Conservation (phyloP, 768 basidiomycete species). For the Hericium erinaceus region DNA sequence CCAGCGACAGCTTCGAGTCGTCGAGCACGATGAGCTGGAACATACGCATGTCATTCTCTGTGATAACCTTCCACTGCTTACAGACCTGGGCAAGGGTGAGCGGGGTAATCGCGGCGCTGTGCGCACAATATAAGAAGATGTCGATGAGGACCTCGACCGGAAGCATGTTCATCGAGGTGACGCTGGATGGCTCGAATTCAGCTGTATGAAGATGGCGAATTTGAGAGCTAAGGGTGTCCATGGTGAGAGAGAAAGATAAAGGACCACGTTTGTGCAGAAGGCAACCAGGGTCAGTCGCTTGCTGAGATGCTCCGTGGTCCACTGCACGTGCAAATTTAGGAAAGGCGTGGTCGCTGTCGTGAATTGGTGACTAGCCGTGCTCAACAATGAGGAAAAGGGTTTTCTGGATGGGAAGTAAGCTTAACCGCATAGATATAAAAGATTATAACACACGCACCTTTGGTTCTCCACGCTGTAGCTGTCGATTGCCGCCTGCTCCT, state of each 20-base stretch:
- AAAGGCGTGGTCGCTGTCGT: neutral
- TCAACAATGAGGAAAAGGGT: too few species aligned
- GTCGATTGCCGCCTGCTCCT: too few species aligned
- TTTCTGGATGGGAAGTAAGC: too few species aligned
- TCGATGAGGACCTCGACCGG: slow-evolving; percentile 58
- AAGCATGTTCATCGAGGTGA: slow-evolving; percentile 22
- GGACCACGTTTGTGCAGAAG: neutral
- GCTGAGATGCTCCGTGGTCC: too few species aligned
- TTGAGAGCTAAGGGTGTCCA: neutral
- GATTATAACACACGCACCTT: too few species aligned
- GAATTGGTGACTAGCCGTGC: neutral
- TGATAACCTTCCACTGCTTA: slow-evolving; percentile 46
- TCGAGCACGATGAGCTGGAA: slow-evolving; percentile 54
- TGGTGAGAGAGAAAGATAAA: neutral
- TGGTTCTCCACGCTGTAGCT: too few species aligned
- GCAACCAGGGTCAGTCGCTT: too few species aligned
- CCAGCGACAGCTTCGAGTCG: slow-evolving; percentile 27
- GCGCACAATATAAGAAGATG: slow-evolving; percentile 38
- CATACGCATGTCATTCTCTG: slow-evolving; percentile 41
- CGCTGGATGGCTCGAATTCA: neutral
- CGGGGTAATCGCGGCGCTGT: slow-evolving; percentile 31
- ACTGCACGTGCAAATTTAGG: too few species aligned
- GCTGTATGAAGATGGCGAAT: neutral
- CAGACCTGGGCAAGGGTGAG: slow-evolving; percentile 48
- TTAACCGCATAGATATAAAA: too few species aligned